Evolutionary conservation across 2,329 filamentous ascomycete genomes (phyloP), one percentile per base, ranked within the genome.

Genomic region (Apiospora malaysiana): DNA sequence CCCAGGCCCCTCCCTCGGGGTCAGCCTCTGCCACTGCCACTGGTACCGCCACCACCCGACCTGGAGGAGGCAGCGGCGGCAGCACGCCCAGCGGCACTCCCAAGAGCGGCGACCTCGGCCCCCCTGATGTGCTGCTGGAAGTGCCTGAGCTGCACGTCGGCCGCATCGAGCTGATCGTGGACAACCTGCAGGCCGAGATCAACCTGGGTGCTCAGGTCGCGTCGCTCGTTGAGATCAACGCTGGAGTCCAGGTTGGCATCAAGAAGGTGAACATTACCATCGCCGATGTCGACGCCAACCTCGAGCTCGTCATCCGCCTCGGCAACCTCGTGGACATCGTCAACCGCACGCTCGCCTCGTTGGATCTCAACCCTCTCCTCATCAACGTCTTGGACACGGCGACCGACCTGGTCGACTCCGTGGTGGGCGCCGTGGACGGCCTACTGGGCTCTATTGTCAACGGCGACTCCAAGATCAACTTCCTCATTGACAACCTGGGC

Each of bases 121-220:
- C 84, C 0, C 88, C 88, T 12, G 89, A 91, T 79, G 88, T 91
- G 23, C 82, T 85, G 70, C 84, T 91, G 47, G 85, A 84, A 66
- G 85, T 90, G 1, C 88, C 89, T 0, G 84, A 89, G 73, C 82
- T 91, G 9, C 86, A 85, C 49, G 88, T 91, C 23, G 86, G 86
- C 49, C 82, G 83, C 68, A 91, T 91, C 71, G 88, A 90, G 79
- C 81, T 91, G 4, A 84, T 86, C 66, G 89, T 91, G 3, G 88
- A 90, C 74, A 85, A 89, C 73, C 80, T 90, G 23, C 74, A 83
- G 71, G 89, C 88, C 2, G 86, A 91, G 72, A 82, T 91, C 75
- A 90, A 90, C 76, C 81, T 91, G 2, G 87, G 88, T 67, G 88
- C 89, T 45, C 84, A 88, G 72, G 83, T 91, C n/a, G 88, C 89